These are phyloP conservation scores for Gossypium rotundifolium DNA, from an alignment of 345 rosid species.

Conservation along the genomic window DNA sequence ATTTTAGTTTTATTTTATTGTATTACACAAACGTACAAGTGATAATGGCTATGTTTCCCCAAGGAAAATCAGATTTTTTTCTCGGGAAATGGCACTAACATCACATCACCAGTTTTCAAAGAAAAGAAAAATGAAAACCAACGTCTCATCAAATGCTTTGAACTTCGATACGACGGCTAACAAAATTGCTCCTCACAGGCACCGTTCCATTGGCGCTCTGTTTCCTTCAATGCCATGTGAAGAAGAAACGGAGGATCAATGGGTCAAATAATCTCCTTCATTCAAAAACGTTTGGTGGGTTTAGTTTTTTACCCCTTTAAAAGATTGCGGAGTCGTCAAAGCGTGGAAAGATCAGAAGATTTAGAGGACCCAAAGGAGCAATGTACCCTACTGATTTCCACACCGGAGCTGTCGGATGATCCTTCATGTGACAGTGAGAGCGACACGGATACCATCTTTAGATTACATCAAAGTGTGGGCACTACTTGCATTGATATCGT, in stretches of 20 bases:
- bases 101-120: not conserved
- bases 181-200: not conserved
- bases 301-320: not conserved
- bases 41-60: not conserved
- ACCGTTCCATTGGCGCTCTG: not conserved
- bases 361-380: not conserved
- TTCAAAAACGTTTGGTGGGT: not conserved
- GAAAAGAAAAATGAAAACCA: not conserved
- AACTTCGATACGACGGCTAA: not conserved
- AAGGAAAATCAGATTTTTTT: not conserved
- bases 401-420: not conserved
- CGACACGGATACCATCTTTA: not conserved
- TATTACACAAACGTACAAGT: not conserved
- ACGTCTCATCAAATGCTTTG: not conserved
- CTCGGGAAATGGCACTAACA: not conserved
- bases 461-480: not conserved
- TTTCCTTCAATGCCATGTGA: not conserved
- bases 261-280: not conserved
- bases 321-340: not conserved
- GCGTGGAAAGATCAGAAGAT: not conserved
- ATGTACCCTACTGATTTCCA: not conserved
- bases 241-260: not conserved
- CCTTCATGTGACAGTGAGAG: not conserved
- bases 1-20: not conserved
- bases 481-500: not conserved